These are phyloP conservation scores for Lolium perenne DNA, from an alignment of 176 grass and related monocot species.

Conservation along the genomic window DNA sequence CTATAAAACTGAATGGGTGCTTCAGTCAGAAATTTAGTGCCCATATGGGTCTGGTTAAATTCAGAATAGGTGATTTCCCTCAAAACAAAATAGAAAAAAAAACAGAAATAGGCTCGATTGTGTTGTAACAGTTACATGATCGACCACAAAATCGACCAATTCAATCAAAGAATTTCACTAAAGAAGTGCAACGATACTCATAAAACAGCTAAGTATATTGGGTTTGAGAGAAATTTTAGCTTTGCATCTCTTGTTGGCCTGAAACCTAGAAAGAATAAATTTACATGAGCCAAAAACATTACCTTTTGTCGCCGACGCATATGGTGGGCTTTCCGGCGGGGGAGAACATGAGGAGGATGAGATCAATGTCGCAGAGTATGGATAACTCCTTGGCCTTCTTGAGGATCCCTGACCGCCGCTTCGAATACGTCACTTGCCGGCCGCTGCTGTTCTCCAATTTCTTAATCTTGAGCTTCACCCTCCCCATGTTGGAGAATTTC, in stretches of 20 bases:
- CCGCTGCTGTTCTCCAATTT: constrained; percentile 65
- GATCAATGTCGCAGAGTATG: constrained; percentile 75
- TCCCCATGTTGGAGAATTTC: constrained; percentile 53
- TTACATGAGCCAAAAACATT: not conserved
- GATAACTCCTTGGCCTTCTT: constrained; percentile 83
- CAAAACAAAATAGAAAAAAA: too few relatives aligned
- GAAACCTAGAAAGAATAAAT: not conserved
- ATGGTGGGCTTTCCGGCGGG: constrained; percentile 63
- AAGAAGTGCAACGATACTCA: not conserved
- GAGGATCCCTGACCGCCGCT: constrained; percentile 64
- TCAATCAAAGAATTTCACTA: constrained; percentile 19
- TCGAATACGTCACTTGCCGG: constrained; percentile 71
- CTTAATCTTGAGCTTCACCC: constrained; percentile 86
- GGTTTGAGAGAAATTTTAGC: not conserved
- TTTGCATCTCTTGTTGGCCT: not conserved
- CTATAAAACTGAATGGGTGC: not conserved
- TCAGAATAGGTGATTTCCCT: not conserved
- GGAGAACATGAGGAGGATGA: constrained; percentile 78
- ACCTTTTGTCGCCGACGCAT: constrained; percentile 54
- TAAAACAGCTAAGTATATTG: not conserved
- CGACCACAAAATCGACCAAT: not conserved
- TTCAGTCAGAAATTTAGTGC: not conserved
- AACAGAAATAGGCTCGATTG: not conserved
- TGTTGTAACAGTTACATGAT: not conserved
- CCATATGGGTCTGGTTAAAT: not conserved